Evolutionary conservation across 2,329 filamentous ascomycete genomes (phyloP).

Genomic region (Monosporascus sp.): DNA sequence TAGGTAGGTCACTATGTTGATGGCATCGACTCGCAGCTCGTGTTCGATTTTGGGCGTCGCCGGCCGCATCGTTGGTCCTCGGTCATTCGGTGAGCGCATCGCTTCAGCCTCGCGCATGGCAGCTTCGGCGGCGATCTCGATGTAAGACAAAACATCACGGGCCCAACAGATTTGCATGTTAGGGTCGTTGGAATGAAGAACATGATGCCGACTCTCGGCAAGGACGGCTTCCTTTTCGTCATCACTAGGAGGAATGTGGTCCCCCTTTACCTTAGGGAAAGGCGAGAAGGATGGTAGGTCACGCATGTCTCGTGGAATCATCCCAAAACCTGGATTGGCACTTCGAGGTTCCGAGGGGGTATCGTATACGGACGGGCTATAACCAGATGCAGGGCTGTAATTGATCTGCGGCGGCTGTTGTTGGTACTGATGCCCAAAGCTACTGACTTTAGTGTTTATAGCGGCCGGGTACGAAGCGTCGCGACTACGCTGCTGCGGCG

Average conservation of each 20-base stretch:
- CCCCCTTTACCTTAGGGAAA: slow-evolving; percentile 80
- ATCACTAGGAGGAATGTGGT: slow-evolving; percentile 88
- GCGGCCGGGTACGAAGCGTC: slow-evolving; percentile 39
- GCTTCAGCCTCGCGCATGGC: slow-evolving; percentile 55
- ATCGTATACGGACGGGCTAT: slow-evolving; percentile 31
- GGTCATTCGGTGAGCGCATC: slow-evolving; percentile 25
- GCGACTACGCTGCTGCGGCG: slow-evolving; percentile 30
- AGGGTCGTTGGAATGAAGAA: slow-evolving; percentile 89
- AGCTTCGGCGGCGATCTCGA: slow-evolving; percentile 76
- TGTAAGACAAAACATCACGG: slow-evolving; percentile 83
- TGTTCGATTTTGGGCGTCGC: slow-evolving; percentile 83
- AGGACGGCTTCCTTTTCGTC: slow-evolving; percentile 89
- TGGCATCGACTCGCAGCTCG: slow-evolving; percentile 78
- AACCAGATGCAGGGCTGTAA: slow-evolving; percentile 28
- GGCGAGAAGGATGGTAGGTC: slow-evolving; percentile 77
- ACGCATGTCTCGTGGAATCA: slow-evolving; percentile 37
- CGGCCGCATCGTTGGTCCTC: slow-evolving; percentile 49
- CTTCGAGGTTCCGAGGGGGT: slow-evolving; percentile 36
- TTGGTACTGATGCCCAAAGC: slow-evolving; percentile 25
- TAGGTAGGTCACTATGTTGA: slow-evolving; percentile 87
- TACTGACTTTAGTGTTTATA: slow-evolving; percentile 23
- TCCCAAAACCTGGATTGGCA: slow-evolving; percentile 31
- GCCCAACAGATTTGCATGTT: slow-evolving; percentile 97
- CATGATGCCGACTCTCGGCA: slow-evolving; percentile 75
- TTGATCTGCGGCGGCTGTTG: slow-evolving; percentile 24